A percentile compares a stretch with the other conserved stretches of the same genome.
Conservation (phyloP, 208 protist genomes). For the Blechomonas ayalai region DNA sequence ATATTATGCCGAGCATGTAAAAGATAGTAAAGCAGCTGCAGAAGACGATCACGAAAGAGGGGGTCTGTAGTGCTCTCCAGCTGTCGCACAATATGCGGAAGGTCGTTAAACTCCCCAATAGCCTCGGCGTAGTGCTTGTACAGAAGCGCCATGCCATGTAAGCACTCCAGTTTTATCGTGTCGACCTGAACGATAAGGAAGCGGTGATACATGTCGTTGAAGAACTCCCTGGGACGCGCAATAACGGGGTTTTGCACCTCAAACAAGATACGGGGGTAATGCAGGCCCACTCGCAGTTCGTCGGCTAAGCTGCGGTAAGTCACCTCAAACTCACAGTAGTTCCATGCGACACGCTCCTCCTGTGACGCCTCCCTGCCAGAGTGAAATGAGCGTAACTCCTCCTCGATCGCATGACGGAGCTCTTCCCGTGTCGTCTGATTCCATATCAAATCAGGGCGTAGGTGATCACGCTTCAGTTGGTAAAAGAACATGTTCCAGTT, state of each 20-base stretch:
- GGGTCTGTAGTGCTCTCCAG: conserved; percentile 67
- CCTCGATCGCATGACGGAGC: conserved; percentile 76
- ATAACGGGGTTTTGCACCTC: conserved; percentile 65
- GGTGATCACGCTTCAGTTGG: conserved; percentile 77
- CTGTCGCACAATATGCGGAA: conserved; percentile 77
- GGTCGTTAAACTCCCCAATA: conserved; percentile 83
- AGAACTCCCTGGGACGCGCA: conserved; percentile 81
- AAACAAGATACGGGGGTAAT: conserved; percentile 87
- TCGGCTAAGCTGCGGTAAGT: conserved; percentile 78
- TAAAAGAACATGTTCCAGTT: conserved; percentile 92
- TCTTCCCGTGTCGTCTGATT: conserved; percentile 89
- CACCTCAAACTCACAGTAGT: conserved; percentile 92
- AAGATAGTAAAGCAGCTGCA: conserved; percentile 72
- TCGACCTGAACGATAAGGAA: conserved; percentile 81
- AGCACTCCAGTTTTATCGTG: conserved; percentile 54
- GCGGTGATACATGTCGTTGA: conserved; percentile 91
- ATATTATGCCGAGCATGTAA: conserved; percentile 78
- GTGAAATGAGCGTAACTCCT: conserved; percentile 68
- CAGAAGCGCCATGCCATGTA: conserved; percentile 87
- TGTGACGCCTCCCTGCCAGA: not conserved
- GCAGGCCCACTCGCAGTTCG: conserved; percentile 85
- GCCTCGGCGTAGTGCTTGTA: conserved; percentile 79
- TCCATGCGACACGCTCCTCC: conserved; percentile 72
- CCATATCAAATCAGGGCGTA: conserved; percentile 90
- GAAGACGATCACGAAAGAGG: conserved; percentile 79